Evolutionary conservation across 306 rosid species (phyloP).

Genomic region (Inga oerstediana): DNA sequence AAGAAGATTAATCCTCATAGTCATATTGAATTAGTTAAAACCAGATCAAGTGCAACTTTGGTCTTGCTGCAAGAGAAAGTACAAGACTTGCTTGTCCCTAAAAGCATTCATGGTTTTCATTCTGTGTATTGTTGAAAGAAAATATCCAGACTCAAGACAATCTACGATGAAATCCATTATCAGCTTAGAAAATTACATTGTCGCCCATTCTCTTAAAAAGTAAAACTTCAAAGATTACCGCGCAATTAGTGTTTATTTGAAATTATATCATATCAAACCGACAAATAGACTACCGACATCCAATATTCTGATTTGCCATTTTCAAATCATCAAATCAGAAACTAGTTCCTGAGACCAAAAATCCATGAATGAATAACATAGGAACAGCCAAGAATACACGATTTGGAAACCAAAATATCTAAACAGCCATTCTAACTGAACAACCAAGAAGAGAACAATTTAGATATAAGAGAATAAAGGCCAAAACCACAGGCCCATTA

Average conservation of each 20-base stretch:
- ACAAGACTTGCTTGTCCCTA: constrained; percentile 6
- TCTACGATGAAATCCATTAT: constrained; percentile 5
- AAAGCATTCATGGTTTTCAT: constrained; percentile 10
- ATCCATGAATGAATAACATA: not conserved
- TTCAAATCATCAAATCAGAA: constrained; percentile 11
- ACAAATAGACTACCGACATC: not conserved
- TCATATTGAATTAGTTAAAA: constrained; percentile 7
- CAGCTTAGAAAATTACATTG: not conserved
- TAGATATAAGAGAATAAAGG: not conserved
- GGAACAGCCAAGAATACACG: not conserved
- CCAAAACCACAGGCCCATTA: not conserved
- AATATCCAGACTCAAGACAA: constrained; percentile 11
- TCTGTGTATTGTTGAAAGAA: constrained; percentile 17
- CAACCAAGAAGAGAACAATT: not conserved
- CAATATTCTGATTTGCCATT: not conserved
- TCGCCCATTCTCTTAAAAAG: not conserved
- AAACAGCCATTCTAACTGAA: not conserved
- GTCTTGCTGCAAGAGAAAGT: constrained; percentile 1
- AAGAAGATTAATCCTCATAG: constrained; percentile 14
- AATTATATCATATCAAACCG: not conserved
- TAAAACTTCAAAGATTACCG: not conserved
- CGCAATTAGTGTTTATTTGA: not conserved
- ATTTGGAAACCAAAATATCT: not conserved
- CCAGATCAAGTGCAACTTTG: constrained; percentile 8
- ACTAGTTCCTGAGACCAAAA: not conserved